These are phyloP conservation scores for Pythium utonaiense DNA, from an alignment of 352 stramenopile genomes.

Conservation along the genomic window DNA sequence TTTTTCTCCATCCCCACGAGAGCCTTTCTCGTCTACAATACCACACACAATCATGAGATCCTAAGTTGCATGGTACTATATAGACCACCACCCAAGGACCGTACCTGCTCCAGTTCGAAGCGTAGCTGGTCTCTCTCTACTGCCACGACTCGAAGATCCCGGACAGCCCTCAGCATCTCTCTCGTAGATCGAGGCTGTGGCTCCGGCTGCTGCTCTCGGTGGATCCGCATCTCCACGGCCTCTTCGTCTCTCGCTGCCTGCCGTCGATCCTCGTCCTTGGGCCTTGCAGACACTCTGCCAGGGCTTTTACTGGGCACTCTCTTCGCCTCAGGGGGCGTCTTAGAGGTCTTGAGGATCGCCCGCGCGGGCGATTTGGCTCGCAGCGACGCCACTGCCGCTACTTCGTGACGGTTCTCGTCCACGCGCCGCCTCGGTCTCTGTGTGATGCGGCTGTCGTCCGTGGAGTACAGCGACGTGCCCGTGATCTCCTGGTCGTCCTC, in stretches of 20 bases:
- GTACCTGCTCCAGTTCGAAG: conserved; percentile 67
- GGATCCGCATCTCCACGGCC: conserved; percentile 9
- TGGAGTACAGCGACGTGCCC: conserved; percentile 6
- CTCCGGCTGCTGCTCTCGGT: conserved; percentile 18
- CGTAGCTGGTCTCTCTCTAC: conserved; percentile 75
- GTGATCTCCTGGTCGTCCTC: not conserved
- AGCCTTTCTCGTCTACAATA: conserved; percentile 39
- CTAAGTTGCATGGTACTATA: not conserved
- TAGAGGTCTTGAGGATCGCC: conserved; percentile 22
- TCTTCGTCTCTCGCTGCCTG: not conserved
- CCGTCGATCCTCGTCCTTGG: not conserved
- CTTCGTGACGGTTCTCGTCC: not conserved
- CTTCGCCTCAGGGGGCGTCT: not conserved
- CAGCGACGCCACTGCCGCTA: not conserved
- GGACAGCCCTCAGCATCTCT: conserved; percentile 27
- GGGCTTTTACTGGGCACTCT: not conserved
- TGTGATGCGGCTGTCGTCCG: not conserved
- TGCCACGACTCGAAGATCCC: conserved; percentile 62
- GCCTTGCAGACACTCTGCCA: not conserved
- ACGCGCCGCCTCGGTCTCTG: not conserved
- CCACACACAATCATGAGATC: not conserved
- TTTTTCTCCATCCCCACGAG: conserved; percentile 47
- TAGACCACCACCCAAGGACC: not conserved
- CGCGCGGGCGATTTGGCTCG: conserved; percentile 17
- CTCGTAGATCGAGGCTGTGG: conserved; percentile 10